These are phyloP conservation scores for Cardamine occulta DNA, from an alignment of 345 rosid genomes.

Conservation along the genomic window DNA sequence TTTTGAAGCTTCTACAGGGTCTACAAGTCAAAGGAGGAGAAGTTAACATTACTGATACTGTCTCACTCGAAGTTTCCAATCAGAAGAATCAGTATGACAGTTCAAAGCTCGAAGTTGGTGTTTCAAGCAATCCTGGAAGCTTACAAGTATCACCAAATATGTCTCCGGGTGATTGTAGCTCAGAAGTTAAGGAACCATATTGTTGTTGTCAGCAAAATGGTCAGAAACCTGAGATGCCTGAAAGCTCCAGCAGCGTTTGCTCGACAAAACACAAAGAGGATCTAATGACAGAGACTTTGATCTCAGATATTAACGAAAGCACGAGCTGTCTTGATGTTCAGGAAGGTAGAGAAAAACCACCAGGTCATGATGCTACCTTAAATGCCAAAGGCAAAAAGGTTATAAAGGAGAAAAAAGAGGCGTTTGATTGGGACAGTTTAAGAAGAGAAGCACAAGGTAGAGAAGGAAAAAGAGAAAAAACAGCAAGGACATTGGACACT, in stretches of 20 bases:
- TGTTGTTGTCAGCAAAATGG: background rate
- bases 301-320: conserved; percentile 51
- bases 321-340: conserved; percentile 39
- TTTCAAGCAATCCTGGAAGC: conserved; percentile 45
- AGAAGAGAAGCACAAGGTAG: conserved; percentile 60
- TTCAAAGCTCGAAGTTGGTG: conserved; percentile 32
- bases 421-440: conserved; percentile 81
- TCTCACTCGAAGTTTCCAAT: conserved; percentile 39
- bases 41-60: conserved; percentile 36
- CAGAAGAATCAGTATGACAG: conserved; percentile 26
- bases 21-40: conserved; percentile 36
- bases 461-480: conserved; percentile 59
- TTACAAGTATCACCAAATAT: conserved; percentile 31
- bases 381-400: conserved; percentile 57
- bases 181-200: conserved; percentile 42
- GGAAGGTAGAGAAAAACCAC: conserved; percentile 40
- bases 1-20: conserved; percentile 58
- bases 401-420: conserved; percentile 53
- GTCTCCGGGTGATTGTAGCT: conserved; percentile 44
- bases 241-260: conserved; percentile 19
- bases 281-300: conserved; percentile 37
- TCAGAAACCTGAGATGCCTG: too few relatives aligned
- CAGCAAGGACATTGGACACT: conserved; percentile 69
- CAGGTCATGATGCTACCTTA: conserved; percentile 48
- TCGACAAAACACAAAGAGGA: conserved; percentile 44